Conservation (phyloP, 768 basidiomycete species). For the Megacollybia marginata region DNA sequence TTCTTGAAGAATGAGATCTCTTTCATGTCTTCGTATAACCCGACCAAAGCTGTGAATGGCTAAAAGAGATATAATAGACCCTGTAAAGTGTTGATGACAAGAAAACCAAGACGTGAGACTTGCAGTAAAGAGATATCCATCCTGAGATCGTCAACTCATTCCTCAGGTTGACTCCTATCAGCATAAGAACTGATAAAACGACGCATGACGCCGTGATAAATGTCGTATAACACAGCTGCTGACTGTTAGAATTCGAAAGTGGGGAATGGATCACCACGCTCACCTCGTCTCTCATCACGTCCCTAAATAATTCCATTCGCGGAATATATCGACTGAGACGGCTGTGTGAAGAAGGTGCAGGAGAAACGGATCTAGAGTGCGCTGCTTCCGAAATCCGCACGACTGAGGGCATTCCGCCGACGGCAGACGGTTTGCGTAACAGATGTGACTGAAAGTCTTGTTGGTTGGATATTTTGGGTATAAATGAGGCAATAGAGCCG, state of each 20-base stretch:
- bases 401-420: constrained; percentile 5
- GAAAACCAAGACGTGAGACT: constrained; percentile 10
- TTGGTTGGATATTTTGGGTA: background rate
- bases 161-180: constrained; percentile 42
- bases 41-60: constrained; percentile 54
- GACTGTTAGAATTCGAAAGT: too few relatives aligned
- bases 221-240: constrained; percentile 46
- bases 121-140: constrained; percentile 54
- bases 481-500: background rate
- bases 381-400: constrained; percentile 9
- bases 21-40: constrained; percentile 54
- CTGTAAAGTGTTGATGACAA: constrained; percentile 20
- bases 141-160: constrained; percentile 36
- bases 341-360: constrained; percentile 27
- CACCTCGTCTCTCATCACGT: constrained; percentile 60
- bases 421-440: background rate
- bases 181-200: constrained; percentile 38
- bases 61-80: constrained; percentile 48
- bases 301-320: constrained; percentile 43
- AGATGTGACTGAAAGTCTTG: background rate
- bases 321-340: constrained; percentile 43
- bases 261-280: too few relatives aligned
- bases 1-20: constrained; percentile 45
- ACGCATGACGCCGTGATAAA: constrained; percentile 43
- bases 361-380: constrained; percentile 7